Evolutionary conservation across 805 yeast species (phyloP).

Genomic region (Scheffersomyces coipomensis): DNA sequence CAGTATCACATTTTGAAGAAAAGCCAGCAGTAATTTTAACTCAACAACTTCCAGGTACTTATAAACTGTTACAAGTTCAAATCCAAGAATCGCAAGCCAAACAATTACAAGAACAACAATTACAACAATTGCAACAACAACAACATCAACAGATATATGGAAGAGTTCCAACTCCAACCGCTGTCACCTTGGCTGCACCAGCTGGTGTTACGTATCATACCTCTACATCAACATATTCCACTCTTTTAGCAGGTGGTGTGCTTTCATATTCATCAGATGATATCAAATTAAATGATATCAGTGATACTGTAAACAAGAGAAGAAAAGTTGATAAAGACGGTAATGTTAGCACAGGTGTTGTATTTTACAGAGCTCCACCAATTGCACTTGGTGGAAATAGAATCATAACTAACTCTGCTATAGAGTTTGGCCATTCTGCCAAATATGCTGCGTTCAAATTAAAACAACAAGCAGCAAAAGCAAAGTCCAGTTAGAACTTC

Average conservation of each 20-base stretch:
- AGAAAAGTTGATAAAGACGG: slow-evolving; percentile 14
- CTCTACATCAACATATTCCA: slow-evolving; percentile 33
- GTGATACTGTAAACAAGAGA: slow-evolving; percentile 24
- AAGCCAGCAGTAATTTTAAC: slow-evolving; percentile 1
- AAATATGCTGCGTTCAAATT: slow-evolving; percentile 58
- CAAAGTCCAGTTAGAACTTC: no score
- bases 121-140: slow-evolving; percentile 15
- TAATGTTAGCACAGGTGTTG: slow-evolving; percentile 19
- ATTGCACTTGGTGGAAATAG: slow-evolving; percentile 29
- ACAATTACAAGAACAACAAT: slow-evolving; percentile 15
- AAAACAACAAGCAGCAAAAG: no score
- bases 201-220: slow-evolving; percentile 21
- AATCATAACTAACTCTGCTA: slow-evolving; percentile 13
- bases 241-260: slow-evolving; percentile 36
- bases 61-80: slow-evolving; percentile 10
- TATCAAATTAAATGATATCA: slow-evolving; percentile 12
- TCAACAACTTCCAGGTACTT: slow-evolving; percentile 7
- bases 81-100: slow-evolving; percentile 11
- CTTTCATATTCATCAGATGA: slow-evolving; percentile 25
- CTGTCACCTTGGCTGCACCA: slow-evolving; percentile 8
- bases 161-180: slow-evolving; percentile 13
- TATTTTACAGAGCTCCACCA: slow-evolving; percentile 75
- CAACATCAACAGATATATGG: slow-evolving; percentile 13
- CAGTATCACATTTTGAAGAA: slow-evolving; percentile 8
- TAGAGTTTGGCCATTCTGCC: slow-evolving; percentile 68